Evolutionary conservation across 1,139 yeast species (phyloP).

Genomic region (Lodderomyces pseudojiufengensis): DNA sequence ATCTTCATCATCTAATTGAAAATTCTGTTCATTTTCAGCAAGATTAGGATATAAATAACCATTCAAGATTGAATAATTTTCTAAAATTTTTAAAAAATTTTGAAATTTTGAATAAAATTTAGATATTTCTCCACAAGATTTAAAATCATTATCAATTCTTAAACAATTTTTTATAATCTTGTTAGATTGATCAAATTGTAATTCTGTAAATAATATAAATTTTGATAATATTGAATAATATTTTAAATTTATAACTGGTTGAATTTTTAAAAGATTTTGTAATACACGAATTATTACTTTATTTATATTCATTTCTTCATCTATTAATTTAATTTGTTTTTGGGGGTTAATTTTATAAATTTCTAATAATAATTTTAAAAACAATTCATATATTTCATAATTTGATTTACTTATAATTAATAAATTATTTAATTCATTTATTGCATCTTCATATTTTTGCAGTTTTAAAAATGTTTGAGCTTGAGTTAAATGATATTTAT

Average conservation of each 20-base stretch:
- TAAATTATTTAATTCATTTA: slow-evolving; percentile 22
- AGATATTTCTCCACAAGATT: slow-evolving; percentile 49
- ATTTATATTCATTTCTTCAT: slow-evolving; percentile 13
- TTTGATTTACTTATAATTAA: slow-evolving; percentile 21
- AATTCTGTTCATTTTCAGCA: slow-evolving; percentile 12
- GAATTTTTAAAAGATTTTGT: slow-evolving; percentile 25
- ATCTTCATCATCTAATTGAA: slow-evolving; percentile 14
- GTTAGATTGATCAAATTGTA: slow-evolving; percentile 49
- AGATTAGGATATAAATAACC: slow-evolving; percentile 30
- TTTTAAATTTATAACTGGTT: slow-evolving; percentile 31
- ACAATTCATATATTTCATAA: slow-evolving; percentile 19
- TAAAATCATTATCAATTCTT: slow-evolving; percentile 64
- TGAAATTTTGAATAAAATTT: slow-evolving; percentile 39
- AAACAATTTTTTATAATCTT: slow-evolving; percentile 56
- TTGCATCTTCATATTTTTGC: slow-evolving; percentile 19
- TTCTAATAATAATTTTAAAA: slow-evolving; percentile 19
- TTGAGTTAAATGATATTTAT: slow-evolving; percentile 17
- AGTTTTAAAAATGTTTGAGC: slow-evolving; percentile 16
- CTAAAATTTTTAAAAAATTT: slow-evolving; percentile 34
- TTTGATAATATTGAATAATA: slow-evolving; percentile 33
- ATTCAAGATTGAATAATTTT: slow-evolving; percentile 38
- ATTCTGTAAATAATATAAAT: slow-evolving; percentile 47
- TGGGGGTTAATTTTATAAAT: slow-evolving; percentile 13
- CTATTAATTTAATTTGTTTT: slow-evolving; percentile 12
- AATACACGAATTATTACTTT: slow-evolving; percentile 24